Percentiles rank a stretch among this genome's conserved stretches.
phyloP scores from a whole-genome alignment of 2,329 filamentous ascomycete genomes.

The Scopulariopsis brevicaulis region DNA sequence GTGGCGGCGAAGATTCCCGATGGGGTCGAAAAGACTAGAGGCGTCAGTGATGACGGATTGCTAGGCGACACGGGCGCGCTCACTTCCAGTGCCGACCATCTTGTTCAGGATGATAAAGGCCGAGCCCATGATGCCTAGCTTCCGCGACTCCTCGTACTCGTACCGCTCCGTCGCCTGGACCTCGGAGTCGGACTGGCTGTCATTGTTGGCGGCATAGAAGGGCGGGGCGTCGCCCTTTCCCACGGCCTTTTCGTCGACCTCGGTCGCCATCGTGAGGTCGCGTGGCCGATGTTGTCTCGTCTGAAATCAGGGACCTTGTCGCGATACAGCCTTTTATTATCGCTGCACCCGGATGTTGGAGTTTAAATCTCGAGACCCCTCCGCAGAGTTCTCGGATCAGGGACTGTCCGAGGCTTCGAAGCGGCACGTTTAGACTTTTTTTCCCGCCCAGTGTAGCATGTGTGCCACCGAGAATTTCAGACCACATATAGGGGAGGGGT shows the following conservation, averaged over 20 bases:
- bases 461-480: neutral
- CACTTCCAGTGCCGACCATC: conserved; percentile 48
- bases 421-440: neutral
- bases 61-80: conserved; percentile 11
- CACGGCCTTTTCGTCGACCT: neutral
- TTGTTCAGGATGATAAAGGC: conserved; percentile 45
- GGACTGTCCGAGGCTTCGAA: neutral
- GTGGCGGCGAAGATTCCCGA: conserved; percentile 39
- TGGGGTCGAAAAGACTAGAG: conserved; percentile 39
- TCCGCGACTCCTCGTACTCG: conserved; percentile 26
- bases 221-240: neutral
- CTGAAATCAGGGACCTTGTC: neutral
- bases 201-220: neutral
- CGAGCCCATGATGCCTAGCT: conserved; percentile 39
- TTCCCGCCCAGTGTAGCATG: neutral
- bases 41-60: neutral
- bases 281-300: neutral
- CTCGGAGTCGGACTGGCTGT: neutral
- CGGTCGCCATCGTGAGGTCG: neutral
- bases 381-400: neutral
- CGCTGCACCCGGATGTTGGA: neutral
- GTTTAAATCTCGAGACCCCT: neutral
- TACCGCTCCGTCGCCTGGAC: conserved; percentile 22
- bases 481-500: neutral
- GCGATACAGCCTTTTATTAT: neutral